Conservation (phyloP, 2,329 filamentous ascomycete species). For the Fusarium nurragi region DNA sequence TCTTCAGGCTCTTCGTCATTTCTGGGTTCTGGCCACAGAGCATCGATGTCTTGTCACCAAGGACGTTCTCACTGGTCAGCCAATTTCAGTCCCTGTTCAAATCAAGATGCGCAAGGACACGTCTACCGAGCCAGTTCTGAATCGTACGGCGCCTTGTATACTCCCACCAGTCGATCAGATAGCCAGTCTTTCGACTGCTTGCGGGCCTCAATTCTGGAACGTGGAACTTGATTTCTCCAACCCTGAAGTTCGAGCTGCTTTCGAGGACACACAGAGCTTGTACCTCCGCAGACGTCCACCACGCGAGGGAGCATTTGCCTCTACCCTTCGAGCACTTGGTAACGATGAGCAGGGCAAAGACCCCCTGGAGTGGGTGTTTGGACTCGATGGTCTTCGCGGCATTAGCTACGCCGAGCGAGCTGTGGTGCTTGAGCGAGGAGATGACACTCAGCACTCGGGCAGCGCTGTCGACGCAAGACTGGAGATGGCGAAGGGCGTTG, state of each 20-base stretch:
- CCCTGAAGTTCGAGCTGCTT: slow-evolving; percentile 66
- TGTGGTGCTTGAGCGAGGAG: slow-evolving; percentile 64
- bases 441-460: slow-evolving; percentile 59
- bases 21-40: slow-evolving; percentile 95
- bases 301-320: slow-evolving; percentile 74
- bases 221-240: slow-evolving; percentile 79
- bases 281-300: slow-evolving; percentile 76
- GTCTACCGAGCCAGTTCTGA: slow-evolving; percentile 51
- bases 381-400: slow-evolving; percentile 62
- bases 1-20: slow-evolving; percentile 93
- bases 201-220: slow-evolving; percentile 79
- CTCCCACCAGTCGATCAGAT: slow-evolving; percentile 73
- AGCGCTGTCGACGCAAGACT: slow-evolving; percentile 75
- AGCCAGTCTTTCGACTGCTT: slow-evolving; percentile 66
- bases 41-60: slow-evolving; percentile 87
- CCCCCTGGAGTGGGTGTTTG: slow-evolving; percentile 80
- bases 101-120: slow-evolving; percentile 64
- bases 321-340: slow-evolving; percentile 78
- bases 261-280: slow-evolving; percentile 76
- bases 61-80: slow-evolving; percentile 84
- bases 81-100: slow-evolving; percentile 76
- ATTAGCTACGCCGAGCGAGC: slow-evolving; percentile 74
- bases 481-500: slow-evolving; percentile 64
- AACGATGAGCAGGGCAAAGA: slow-evolving; percentile 46
- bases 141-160: slow-evolving; percentile 66